Evolutionary conservation across 169 alveolate species (phyloP), one percentile per base, ranked within the genome.

Genomic region (Cryptosporidium sp.): DNA sequence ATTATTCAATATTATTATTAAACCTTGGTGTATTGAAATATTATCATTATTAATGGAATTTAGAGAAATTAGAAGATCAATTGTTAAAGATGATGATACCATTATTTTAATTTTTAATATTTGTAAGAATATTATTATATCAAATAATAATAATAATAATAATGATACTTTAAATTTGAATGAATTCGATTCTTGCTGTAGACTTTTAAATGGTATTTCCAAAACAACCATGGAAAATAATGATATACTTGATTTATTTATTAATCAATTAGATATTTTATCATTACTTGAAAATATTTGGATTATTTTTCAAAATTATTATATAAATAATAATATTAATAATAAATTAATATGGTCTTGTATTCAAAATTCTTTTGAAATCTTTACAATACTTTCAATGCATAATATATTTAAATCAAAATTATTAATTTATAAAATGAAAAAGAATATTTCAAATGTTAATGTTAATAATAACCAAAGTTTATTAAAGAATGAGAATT

Each of bases 281-380:
- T 52, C 48, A 60, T 44, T 53, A 39, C 52, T 75, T n/a, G 53
- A 56, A 29, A 26, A 53, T 16, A 9, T 75, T 4, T 75, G 70
- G 70, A 0, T 26, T 26, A 53, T 26, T 56, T 75, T 75, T 35
- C 29, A n/a, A 16, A 12, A 51, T 6, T 31, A 31, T 31, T 31
- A 31, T 2, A 52, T n/a, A 8, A 26, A 51, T 48, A 12, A 9
- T 44, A 56, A 56, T 26, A 42, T 37, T 35, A 60, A 75, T 37
- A 4, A 44, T 23, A 53, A 45, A 9, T 26, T 23, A 37, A 45
- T 26, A 0, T 75, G 70, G 70, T 21, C 70, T 53, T 75, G 86
- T 58, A 56, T 75, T 35, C 86, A 75, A 37, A 75, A 75, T 52
- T 75, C 48, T 56, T 56, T 75, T 75, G 86, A 75, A 33, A 60